These are phyloP conservation scores for Leptomonas pyrrhocoris DNA, from an alignment of 208 protist genomes.

Conservation along the genomic window DNA sequence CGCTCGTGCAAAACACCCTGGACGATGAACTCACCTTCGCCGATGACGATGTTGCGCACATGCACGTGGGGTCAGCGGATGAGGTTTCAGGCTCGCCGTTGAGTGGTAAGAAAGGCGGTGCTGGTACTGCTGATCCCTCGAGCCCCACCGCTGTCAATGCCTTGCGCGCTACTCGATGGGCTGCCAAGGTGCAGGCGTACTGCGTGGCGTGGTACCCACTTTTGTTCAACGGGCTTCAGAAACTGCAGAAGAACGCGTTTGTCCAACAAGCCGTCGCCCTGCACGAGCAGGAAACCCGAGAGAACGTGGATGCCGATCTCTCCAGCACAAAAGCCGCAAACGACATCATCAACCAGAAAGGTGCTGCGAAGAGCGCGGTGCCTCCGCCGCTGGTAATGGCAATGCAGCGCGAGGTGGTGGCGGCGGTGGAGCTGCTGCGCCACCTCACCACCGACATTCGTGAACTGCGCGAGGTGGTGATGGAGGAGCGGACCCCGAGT, in stretches of 20 bases:
- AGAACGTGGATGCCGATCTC: conserved; percentile 14
- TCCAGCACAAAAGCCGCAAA: not conserved
- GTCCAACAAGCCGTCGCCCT: conserved; percentile 34
- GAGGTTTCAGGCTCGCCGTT: conserved; percentile 7
- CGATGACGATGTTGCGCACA: not conserved
- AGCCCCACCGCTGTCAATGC: not conserved
- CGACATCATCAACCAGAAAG: not conserved
- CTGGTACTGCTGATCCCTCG: not conserved
- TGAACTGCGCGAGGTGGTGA: conserved; percentile 64
- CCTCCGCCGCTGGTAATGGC: conserved; percentile 87
- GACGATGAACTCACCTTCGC: conserved; percentile 53
- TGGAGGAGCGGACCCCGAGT: conserved; percentile 84
- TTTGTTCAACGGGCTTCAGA: conserved; percentile 20
- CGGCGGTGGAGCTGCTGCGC: conserved; percentile 59
- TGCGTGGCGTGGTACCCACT: conserved; percentile 40
- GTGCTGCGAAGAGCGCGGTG: conserved; percentile 1
- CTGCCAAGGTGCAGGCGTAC: conserved; percentile 53
- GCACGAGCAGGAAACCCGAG: conserved; percentile 29
- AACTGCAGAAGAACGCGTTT: conserved; percentile 40
- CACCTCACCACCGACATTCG: conserved; percentile 76
- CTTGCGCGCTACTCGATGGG: conserved; percentile 48
- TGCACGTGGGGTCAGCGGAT: not conserved
- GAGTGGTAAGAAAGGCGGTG: not conserved
- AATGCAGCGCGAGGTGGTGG: conserved; percentile 89
- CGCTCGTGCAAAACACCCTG: conserved; percentile 59